Evolutionary conservation across 2,329 filamentous ascomycete species (phyloP), one percentile per base, ranked within the genome.

Genomic region (Trichoderma semiorbis): DNA sequence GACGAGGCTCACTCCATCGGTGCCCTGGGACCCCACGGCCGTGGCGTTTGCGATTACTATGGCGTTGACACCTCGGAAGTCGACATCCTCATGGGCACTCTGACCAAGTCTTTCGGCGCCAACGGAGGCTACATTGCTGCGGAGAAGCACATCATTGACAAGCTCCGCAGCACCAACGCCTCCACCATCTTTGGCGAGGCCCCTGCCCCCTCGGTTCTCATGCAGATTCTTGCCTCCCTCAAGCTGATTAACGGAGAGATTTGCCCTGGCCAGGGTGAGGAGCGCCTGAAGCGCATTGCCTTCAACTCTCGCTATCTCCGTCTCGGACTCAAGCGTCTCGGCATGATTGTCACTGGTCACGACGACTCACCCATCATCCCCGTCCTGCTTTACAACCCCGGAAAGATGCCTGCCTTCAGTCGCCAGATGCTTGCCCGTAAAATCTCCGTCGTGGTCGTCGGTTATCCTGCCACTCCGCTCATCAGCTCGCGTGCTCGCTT

Each of bases 281-380:
- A 99, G 84, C 92, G 96, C 75, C 88, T 99, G 58, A 95, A 98
- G 83, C 92, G 96, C 76, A 92, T 99, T 76, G 95, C 95, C 64
- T 99, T 98, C 88, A 99, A 99, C 87, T 98, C 95, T 26, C 91
- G 96, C 61, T 99, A 99, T 81, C 93, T 99, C n/a, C 93, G 96
- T 72, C 90, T 99, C 32, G 96, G 96, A 75, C 89, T 99, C 78
- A 99, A 99, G 87, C 93, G 96, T 76, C 91, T 99, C 67, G 96
- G 96, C 64, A 95, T 94, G 84, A 99, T 99, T 79, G 92, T 98
- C 69, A 98, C 97, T 80, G 96, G 96, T 73, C 95, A 98, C 81
- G 96, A 99, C 79, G 96, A 99, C 83, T 98, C 95, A 6, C 96
- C 96, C 71, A 98, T 99, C 77, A 94, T 99, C 76, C 96, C 96